A percentile compares a stretch with the other conserved stretches of the same genome.
Conservation (phyloP, 129 eudicot species). For the Apium graveolens region DNA sequence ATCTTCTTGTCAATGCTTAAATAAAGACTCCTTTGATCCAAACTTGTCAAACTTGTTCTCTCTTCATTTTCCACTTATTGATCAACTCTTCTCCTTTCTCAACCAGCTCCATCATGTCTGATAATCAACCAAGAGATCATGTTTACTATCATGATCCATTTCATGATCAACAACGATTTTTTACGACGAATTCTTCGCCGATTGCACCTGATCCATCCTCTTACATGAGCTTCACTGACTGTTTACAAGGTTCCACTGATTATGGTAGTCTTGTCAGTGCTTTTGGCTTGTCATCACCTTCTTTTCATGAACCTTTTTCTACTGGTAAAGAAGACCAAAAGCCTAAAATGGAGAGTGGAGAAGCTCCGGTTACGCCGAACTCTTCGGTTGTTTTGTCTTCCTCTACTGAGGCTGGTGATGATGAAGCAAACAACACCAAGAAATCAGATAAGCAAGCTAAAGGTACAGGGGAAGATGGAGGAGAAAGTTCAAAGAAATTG, state of each 20-base stretch:
- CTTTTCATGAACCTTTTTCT: constrained; percentile 29
- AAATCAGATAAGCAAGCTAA: constrained; percentile 32
- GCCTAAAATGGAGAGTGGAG: constrained; percentile 24
- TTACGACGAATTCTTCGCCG: background rate
- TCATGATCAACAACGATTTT: constrained; percentile 27
- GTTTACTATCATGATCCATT: constrained; percentile 54
- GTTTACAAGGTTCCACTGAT: constrained; percentile 41
- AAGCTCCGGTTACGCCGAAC: constrained; percentile 60
- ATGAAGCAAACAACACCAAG: constrained; percentile 27
- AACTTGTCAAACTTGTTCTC: constrained; percentile 38
- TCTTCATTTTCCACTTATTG: constrained; percentile 15
- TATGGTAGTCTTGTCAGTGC: constrained; percentile 30
- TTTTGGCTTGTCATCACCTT: constrained; percentile 39
- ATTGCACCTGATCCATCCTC: constrained; percentile 26
- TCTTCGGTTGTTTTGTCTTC: constrained; percentile 56
- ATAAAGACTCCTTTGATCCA: constrained; percentile 44
- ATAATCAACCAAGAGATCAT: constrained; percentile 45
- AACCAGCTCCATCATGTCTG: constrained; percentile 34
- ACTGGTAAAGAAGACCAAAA: constrained; percentile 32
- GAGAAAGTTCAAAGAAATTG: constrained; percentile 65
- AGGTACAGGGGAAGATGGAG: constrained; percentile 42
- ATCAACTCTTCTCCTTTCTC: constrained; percentile 7
- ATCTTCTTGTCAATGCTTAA: constrained; percentile 59
- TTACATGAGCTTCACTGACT: constrained; percentile 43
- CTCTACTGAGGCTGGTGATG: constrained; percentile 64